Evolutionary conservation across 345 rosid genomes (phyloP), one percentile per base, ranked within the genome.

Genomic region (Citrus unshiu): DNA sequence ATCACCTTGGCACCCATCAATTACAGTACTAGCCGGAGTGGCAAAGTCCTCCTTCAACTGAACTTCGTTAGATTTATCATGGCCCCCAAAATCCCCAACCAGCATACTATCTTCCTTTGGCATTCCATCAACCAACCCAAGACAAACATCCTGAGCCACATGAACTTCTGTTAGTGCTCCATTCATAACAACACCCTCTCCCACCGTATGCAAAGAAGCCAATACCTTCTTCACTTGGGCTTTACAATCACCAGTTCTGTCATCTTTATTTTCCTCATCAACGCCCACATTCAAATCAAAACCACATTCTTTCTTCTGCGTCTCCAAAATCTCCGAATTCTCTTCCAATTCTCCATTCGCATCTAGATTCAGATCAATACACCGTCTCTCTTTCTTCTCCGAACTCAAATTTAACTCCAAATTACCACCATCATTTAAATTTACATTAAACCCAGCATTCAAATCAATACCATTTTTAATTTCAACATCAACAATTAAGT

Each of bases 221-320:
- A 49, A 61, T 37, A 84, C 83, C 21, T 78, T 80, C n/a, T 78
- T 80, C 60, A 32, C 61, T 46, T 74, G 74, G 60, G 80, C 85
- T 10, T 30, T 77, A 74, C 8, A 57, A 29, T 56, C 81, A 77
- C 49, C 54, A 83, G 74, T 83, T 14, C 10, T 25, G 14, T 56
- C 86, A 70, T 89, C 92, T 78, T 85, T 85, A 56, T 27, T 75
- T 54, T 88, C 96, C 51, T 78, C 84, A 67, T 86, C 89, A 62
- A 83, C 83, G 46, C 85, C 94, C 81, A 92, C 78, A 86, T 96
- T 96, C 87, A 93, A 90, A 93, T 93, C 98, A 83, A 96, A 91
- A 40, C 84, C 77, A 21, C 87, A 81, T 69, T 84, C 90, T 80
- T 72, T 91, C 85, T 88, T 86, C 81, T 37, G 84, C 19, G 76